phyloP scores from a whole-genome alignment of 2,329 filamentous ascomycete genomes.

The Septoria linicola region DNA sequence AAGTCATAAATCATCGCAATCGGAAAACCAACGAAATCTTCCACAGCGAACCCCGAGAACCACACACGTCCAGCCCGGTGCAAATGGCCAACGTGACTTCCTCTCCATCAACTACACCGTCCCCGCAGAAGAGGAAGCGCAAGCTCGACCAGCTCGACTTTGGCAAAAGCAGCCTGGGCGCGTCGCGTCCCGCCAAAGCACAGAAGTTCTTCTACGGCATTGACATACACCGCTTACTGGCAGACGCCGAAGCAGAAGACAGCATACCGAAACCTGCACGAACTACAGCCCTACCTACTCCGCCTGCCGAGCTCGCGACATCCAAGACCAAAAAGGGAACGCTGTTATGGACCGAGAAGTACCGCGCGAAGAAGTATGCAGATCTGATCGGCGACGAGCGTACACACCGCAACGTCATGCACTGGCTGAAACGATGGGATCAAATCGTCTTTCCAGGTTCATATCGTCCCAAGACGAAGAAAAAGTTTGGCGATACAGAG shows the following conservation, averaged over 20 bases:
- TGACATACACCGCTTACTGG: conserved; percentile 80
- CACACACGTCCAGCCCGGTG: conserved; percentile 50
- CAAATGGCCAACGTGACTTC: conserved; percentile 64
- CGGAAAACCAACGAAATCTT: conserved; percentile 51
- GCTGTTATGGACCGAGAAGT: conserved; percentile 94
- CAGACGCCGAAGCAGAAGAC: conserved; percentile 64
- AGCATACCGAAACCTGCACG: conserved; percentile 38
- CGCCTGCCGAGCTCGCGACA: conserved; percentile 42
- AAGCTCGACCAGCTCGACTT: conserved; percentile 32
- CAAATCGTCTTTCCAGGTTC: conserved; percentile 82
- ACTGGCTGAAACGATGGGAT: conserved; percentile 95
- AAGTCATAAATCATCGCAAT: conserved; percentile 52
- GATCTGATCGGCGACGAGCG: conserved; percentile 93
- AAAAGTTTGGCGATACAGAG: conserved; percentile 45
- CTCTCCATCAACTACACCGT: conserved; percentile 51
- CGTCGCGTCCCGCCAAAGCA: conserved; percentile 57
- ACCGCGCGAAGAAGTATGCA: conserved; percentile 85
- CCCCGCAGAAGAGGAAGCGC: conserved; percentile 34
- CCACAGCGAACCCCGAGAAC: conserved; percentile 44
- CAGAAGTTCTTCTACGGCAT: conserved; percentile 85
- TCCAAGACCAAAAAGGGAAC: conserved; percentile 41
- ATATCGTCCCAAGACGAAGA: conserved; percentile 56
- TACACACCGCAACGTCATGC: conserved; percentile 83
- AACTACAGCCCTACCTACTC: conserved; percentile 30
- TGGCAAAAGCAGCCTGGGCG: conserved; percentile 29